These are phyloP conservation scores for Colletotrichum scovillei DNA, from an alignment of 2,329 filamentous ascomycete species.

Conservation along the genomic window DNA sequence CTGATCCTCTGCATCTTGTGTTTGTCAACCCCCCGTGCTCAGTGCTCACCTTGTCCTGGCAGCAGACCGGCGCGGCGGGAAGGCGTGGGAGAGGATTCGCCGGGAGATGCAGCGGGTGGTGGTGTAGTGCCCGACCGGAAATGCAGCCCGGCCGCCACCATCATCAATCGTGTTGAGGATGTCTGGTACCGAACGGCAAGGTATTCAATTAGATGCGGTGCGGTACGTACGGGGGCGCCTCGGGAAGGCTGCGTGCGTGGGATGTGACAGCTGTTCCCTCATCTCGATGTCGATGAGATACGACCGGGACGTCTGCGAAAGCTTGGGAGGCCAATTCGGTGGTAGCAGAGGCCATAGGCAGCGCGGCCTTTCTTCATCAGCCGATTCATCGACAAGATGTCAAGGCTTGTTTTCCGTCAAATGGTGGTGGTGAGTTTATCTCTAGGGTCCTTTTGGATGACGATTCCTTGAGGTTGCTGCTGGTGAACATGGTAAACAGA, in stretches of 20 bases:
- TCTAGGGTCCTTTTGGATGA: background rate
- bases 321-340: background rate
- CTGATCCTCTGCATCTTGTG: background rate
- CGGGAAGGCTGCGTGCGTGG: background rate
- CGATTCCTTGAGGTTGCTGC: slow-evolving; percentile 3
- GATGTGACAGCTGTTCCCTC: slow-evolving; percentile 1
- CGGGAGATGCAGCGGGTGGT: slow-evolving; percentile 21
- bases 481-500: background rate
- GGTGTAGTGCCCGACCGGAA: slow-evolving; percentile 15
- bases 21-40: background rate
- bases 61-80: slow-evolving; percentile 25
- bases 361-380: background rate
- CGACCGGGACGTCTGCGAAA: no score
- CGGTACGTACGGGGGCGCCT: background rate
- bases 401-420: background rate
- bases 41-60: background rate
- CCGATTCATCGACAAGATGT: background rate
- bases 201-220: background rate
- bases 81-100: slow-evolving; percentile 21
- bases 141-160: background rate
- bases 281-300: slow-evolving; percentile 29
- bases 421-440: background rate
- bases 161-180: background rate
- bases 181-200: background rate
- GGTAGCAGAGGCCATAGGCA: background rate